A percentile compares a stretch with the other conserved stretches of the same genome.
Conservation (phyloP, 805 yeast genomes). For the Pichia nanzhaoensis region DNA sequence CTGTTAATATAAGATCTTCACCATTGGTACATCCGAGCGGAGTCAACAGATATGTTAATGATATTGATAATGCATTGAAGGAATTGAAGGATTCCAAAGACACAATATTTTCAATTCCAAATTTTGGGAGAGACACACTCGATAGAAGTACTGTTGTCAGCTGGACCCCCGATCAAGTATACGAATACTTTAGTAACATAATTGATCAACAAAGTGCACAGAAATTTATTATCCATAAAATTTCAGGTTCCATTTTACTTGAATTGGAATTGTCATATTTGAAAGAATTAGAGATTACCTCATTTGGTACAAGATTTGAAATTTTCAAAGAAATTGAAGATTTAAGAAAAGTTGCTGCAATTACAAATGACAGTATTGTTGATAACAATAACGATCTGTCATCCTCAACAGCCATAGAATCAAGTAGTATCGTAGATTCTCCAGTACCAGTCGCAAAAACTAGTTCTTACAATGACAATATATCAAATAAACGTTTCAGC, state of each 20-base stretch:
- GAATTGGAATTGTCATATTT: slow-evolving; percentile 80
- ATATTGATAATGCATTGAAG: slow-evolving; percentile 65
- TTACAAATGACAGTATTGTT: neutral
- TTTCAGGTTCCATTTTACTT: slow-evolving; percentile 77
- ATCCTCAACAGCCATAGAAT: neutral
- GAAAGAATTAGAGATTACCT: slow-evolving; percentile 84
- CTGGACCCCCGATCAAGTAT: slow-evolving; percentile 88
- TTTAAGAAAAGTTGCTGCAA: slow-evolving; percentile 32
- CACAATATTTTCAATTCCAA: neutral
- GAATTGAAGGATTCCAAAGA: slow-evolving; percentile 38
- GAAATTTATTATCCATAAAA: slow-evolving; percentile 79
- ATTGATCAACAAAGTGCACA: slow-evolving; percentile 71
- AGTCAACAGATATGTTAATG: slow-evolving; percentile 46
- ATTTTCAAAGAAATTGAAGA: slow-evolving; percentile 83
- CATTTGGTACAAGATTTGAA: slow-evolving; percentile 94
- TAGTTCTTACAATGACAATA: neutral
- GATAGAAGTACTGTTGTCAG: slow-evolving; percentile 43
- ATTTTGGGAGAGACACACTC: slow-evolving; percentile 17
- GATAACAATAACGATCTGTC: neutral
- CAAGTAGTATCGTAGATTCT: neutral
- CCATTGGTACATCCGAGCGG: neutral
- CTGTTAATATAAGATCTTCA: neutral
- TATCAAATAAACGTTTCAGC: neutral
- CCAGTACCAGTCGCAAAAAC: neutral
- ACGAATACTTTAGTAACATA: slow-evolving; percentile 60